A percentile compares a stretch with the other conserved stretches of the same genome.
phyloP scores from a whole-genome alignment of 2,329 filamentous ascomycete genomes.

The Pseudocercospora fuligena region DNA sequence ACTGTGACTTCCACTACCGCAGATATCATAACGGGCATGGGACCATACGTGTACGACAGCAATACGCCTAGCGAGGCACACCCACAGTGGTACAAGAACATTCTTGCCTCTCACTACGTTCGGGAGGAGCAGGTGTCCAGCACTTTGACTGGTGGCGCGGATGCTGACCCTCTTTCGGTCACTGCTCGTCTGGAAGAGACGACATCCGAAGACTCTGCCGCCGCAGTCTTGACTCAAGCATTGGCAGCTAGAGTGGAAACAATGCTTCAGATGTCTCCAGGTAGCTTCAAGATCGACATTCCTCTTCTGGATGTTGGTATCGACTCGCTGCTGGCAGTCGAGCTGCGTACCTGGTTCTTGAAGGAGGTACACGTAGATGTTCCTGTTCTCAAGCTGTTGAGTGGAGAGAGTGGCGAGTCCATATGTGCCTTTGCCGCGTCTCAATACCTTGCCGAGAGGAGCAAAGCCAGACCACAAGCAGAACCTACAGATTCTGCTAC shows the following conservation, averaged over 20 bases:
- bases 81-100: slow-evolving; percentile 28
- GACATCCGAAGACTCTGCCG: slow-evolving; percentile 19
- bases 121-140: slow-evolving; percentile 20
- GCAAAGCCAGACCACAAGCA: slow-evolving; percentile 8
- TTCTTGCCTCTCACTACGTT: slow-evolving; percentile 25
- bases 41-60: slow-evolving; percentile 22
- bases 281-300: slow-evolving; percentile 19
- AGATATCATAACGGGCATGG: slow-evolving; percentile 26
- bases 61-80: slow-evolving; percentile 22
- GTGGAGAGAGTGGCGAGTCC: slow-evolving; percentile 21
- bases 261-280: slow-evolving; percentile 26
- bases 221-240: slow-evolving; percentile 21
- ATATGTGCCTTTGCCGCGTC: slow-evolving; percentile 24
- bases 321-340: slow-evolving; percentile 48
- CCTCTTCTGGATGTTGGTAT: slow-evolving; percentile 42
- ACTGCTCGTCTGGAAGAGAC: slow-evolving; percentile 19
- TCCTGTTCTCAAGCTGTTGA: slow-evolving; percentile 51
- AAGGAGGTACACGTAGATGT: slow-evolving; percentile 53
- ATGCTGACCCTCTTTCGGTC: slow-evolving; percentile 17
- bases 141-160: slow-evolving; percentile 2
- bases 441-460: slow-evolving; percentile 25
- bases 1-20: slow-evolving; percentile 24
- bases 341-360: slow-evolving; percentile 55
- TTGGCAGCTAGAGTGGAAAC: slow-evolving; percentile 24
- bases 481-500: neutral